phyloP scores from a whole-genome alignment of 2,329 filamentous ascomycete species.

The Penicillium vulpinum region DNA sequence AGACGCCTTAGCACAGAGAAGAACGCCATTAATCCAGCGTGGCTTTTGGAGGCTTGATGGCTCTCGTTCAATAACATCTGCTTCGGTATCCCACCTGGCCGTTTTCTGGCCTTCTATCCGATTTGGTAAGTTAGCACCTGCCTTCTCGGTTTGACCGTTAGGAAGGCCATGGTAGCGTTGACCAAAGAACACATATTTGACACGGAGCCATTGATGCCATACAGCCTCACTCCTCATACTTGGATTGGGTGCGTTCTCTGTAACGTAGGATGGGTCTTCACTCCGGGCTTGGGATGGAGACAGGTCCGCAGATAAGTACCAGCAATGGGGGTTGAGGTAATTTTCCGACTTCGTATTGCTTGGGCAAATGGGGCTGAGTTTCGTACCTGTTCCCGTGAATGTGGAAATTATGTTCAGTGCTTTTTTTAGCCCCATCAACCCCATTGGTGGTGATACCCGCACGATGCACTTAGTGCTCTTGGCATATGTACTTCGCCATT shows the following conservation, averaged over 20 bases:
- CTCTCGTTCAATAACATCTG: not conserved
- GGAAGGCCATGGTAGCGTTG: not conserved
- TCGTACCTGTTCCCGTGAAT: not conserved
- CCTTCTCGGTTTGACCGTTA: not conserved
- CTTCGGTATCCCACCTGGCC: not conserved
- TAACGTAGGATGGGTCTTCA: not conserved
- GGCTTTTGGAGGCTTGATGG: not conserved
- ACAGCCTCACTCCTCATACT: not conserved
- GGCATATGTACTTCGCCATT: not conserved
- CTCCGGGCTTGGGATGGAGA: not conserved
- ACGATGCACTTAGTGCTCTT: not conserved
- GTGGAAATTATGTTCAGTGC: not conserved
- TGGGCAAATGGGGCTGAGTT: not conserved
- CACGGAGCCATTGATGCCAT: not conserved
- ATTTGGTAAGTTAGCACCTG: not conserved
- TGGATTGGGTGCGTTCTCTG: not conserved
- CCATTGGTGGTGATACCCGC: not conserved
- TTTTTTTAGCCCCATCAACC: not conserved
- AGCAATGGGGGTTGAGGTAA: not conserved
- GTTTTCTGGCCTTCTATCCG: not conserved
- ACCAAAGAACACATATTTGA: not conserved
- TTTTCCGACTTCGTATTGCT: not conserved
- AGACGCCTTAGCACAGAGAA: not conserved
- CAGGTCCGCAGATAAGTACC: not conserved
- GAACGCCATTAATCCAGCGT: not conserved